Evolutionary conservation across 2,329 filamentous ascomycete genomes (phyloP).

Genomic region (Diaporthe sp.): DNA sequence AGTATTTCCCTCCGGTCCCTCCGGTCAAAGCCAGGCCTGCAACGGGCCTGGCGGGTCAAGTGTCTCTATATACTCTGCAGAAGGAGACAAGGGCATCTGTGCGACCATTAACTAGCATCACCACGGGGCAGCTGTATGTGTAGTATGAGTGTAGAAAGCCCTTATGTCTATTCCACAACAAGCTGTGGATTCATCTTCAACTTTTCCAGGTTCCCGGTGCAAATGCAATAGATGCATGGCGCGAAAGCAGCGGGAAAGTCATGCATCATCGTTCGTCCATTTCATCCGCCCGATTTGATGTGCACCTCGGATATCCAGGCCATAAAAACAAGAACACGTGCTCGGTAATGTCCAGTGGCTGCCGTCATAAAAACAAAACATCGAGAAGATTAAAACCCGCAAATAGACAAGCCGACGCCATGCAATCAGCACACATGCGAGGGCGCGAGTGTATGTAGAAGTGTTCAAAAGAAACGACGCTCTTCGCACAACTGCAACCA

Average conservation of each 20-base stretch:
- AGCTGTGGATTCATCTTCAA: background rate
- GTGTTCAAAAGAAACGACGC: background rate
- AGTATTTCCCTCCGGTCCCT: background rate
- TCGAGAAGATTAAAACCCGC: background rate
- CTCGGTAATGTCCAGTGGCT: background rate
- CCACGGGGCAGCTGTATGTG: conserved; percentile 1
- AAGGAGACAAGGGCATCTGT: background rate
- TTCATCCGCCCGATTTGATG: background rate
- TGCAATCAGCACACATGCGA: conserved; percentile 1
- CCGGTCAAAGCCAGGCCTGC: background rate
- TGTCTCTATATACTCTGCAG: background rate
- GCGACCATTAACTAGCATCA: background rate
- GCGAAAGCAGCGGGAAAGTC: background rate
- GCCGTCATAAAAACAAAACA: background rate
- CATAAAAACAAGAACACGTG: background rate
- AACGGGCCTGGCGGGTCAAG: background rate
- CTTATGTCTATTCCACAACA: conserved; percentile 1
- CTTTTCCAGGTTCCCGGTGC: conserved; percentile 16
- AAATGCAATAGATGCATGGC: conserved; percentile 19
- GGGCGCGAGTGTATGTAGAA: background rate
- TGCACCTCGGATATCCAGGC: conserved; percentile 4
- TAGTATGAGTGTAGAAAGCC: conserved; percentile 17
- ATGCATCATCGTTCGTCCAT: conserved; percentile 9
- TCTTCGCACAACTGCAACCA: background rate
- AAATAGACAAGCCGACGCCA: conserved; percentile 18